A percentile compares a stretch with the other conserved stretches of the same genome.
These are phyloP conservation scores for Bipolaris bicolor DNA, from an alignment of 2,329 filamentous ascomycete species.

Conservation along the genomic window DNA sequence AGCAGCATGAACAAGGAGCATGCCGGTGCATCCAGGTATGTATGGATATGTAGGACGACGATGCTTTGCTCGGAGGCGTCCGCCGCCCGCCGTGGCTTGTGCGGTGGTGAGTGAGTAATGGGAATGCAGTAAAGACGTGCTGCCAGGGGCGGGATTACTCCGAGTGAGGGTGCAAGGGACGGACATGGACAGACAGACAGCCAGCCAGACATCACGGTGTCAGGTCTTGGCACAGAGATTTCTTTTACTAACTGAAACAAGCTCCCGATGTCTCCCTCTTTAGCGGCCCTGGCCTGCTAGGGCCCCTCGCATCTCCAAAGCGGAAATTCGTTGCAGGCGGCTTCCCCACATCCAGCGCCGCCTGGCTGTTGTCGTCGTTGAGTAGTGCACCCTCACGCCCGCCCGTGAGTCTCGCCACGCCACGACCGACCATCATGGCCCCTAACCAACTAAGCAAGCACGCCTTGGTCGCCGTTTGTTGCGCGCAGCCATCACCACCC, in stretches of 20 bases:
- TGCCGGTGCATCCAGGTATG: no score
- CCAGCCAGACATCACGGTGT: constrained; percentile 14
- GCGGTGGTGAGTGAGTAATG: background rate
- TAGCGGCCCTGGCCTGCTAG: constrained; percentile 16
- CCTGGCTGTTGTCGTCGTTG: background rate
- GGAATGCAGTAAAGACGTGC: constrained; percentile 8
- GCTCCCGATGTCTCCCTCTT: constrained; percentile 17
- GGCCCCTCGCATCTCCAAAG: constrained; percentile 4
- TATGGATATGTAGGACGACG: background rate
- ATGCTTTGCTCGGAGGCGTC: constrained; percentile 11
- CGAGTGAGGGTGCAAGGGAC: constrained; percentile 5
- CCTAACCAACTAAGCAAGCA: no score
- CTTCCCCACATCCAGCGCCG: constrained; percentile 10
- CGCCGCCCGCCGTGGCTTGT: constrained; percentile 5
- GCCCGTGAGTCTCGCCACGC: background rate
- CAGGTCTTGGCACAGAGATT: constrained; percentile 26
- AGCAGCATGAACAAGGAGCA: no score
- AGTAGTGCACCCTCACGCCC: no score
- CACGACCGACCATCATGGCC: no score
- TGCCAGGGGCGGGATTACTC: background rate
- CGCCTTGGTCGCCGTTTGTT: no score
- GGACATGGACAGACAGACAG: constrained; percentile 17
- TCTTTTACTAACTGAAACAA: constrained; percentile 32
- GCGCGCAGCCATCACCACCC: no score
- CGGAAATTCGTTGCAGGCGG: constrained; percentile 2